A percentile compares a stretch with the other conserved stretches of the same genome.
These are phyloP conservation scores for Berberis vulgaris DNA, from an alignment of 164 flowering plant species.

Conservation along the genomic window DNA sequence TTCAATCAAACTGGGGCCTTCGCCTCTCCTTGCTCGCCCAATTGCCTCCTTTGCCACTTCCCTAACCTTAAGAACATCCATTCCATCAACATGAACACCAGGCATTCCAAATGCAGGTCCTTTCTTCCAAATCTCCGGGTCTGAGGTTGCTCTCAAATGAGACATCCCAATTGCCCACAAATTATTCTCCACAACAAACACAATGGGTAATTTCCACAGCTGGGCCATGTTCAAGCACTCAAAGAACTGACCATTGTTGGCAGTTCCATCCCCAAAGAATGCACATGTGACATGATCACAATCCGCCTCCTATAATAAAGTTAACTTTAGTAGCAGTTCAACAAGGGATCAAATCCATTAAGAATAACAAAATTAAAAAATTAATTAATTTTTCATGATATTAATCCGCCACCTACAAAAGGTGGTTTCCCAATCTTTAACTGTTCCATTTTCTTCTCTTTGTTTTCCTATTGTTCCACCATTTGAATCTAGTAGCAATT, in stretches of 20 bases:
- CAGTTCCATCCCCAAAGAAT: conserved; percentile 91
- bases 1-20: conserved; percentile 89
- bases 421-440: too few species aligned
- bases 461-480: too few species aligned
- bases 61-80: conserved; percentile 98
- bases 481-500: too few species aligned
- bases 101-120: conserved; percentile 93
- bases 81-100: conserved; percentile 78
- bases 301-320: conserved; percentile 44
- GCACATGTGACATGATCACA: conserved; percentile 78
- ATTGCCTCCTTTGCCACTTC: conserved; percentile 94
- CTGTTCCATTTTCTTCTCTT: too few species aligned
- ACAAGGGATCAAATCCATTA: too few species aligned
- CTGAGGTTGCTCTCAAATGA: conserved; percentile 86
- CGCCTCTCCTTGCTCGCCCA: conserved; percentile 85
- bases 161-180: conserved; percentile 99
- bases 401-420: too few species aligned
- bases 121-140: conserved; percentile 93
- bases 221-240: conserved; percentile 99
- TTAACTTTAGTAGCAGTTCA: too few species aligned
- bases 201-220: conserved; percentile 84
- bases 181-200: conserved; percentile 95
- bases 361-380: too few species aligned
- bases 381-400: too few species aligned
- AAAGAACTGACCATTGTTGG: conserved; percentile 89